phyloP scores from a whole-genome alignment of 495 filamentous ascomycete genomes.

The Xylona heveae region DNA sequence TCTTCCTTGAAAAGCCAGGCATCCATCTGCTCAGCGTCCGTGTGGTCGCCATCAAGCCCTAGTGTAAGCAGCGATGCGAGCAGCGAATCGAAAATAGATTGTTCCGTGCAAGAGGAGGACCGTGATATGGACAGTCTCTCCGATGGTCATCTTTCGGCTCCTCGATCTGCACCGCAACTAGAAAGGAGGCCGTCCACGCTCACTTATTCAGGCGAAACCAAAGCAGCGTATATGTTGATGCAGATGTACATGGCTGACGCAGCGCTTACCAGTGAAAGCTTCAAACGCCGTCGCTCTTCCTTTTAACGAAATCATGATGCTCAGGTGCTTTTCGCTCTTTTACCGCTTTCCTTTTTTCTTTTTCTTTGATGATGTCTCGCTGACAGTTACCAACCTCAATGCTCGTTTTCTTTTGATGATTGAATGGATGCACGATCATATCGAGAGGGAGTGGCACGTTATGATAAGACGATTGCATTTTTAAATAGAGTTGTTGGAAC shows the following conservation, averaged over 20 bases:
- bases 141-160: constrained; percentile 2
- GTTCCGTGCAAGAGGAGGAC: constrained; percentile 3
- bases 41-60: not conserved
- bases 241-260: constrained; percentile 9
- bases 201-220: constrained; percentile 3
- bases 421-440: too few species aligned
- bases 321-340: too few species aligned
- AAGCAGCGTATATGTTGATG: constrained; percentile 8
- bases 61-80: too few species aligned
- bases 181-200: constrained; percentile 4
- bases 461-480: too few species aligned
- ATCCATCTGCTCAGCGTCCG: not conserved
- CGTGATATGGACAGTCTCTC: not conserved
- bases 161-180: not conserved
- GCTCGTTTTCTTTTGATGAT: too few species aligned
- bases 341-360: too few species aligned
- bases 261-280: constrained; percentile 7
- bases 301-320: not conserved
- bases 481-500: too few species aligned
- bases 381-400: too few species aligned
- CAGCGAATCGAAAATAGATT: too few species aligned
- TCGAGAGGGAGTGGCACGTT: too few species aligned
- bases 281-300: constrained; percentile 3
- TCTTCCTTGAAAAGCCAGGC: not conserved
- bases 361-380: too few species aligned